Evolutionary conservation across 139 green algal genomes (phyloP), one percentile per base, ranked within the genome.

Genomic region (Chlorella vulgaris): DNA sequence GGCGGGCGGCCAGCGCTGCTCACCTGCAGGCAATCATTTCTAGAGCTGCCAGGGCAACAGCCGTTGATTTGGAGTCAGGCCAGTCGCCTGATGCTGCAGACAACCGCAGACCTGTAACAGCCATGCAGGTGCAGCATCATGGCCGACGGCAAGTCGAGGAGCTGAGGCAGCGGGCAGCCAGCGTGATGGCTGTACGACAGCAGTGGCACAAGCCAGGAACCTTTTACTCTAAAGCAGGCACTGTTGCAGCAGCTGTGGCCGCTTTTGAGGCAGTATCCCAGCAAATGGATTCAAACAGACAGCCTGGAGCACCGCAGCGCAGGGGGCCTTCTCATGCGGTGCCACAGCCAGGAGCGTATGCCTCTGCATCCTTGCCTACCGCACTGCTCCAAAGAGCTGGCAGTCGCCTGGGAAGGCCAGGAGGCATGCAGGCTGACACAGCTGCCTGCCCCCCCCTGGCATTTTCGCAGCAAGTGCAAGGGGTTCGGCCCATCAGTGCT

Each of bases 1-100:
- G 55, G 36, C n/a, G 29, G 2, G 74, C 61, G 2, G 58, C 74
- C 35, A 80, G 55, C 1, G 55, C 74, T 33, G 74, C 58, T 2
- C 74, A 58, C n/a, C 58, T 80, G n/a, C 74, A 80, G 39, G 39
- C 40, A 2, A 36, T 70, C 26, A 60, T 70, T 26, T 28, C 58
- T 2, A n/a, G 36, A 2, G 36, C 55, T 51, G 51, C 28, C 8
- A 18, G 1, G 74, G 58, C 40, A 8, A 19, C 38, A 26, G 26
- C 2, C 7, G 38, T n/a, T 4, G 73, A 24, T 18, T 19, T 4
- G 50, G 50, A 3, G 1, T 7, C 26, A 22, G 58, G 58, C 28
- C 8, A 47, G 29, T 29, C 18, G 47, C 69, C 18, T 21, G 68
- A 33, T 10, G n/a, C 39, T 24, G 24, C 38, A 7, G 40, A 31